Evolutionary conservation across 2,329 filamentous ascomycete genomes (phyloP), one percentile per base, ranked within the genome.

Genomic region (Exophiala xenobiotica): DNA sequence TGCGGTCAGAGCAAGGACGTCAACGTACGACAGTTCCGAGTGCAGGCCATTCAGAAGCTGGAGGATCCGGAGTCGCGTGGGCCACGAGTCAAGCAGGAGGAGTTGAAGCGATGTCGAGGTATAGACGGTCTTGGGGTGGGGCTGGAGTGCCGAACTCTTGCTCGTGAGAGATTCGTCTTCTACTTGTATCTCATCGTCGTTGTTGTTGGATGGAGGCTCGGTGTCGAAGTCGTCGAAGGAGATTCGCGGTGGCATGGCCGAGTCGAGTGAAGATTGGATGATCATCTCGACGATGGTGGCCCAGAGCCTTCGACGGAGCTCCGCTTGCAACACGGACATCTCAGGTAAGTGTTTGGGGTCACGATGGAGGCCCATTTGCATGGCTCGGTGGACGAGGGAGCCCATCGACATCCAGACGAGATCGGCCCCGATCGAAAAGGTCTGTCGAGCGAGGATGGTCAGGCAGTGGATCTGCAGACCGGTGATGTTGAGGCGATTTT

Each of bases 391-490:
- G 20, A 52, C 29, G 3, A 70, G 50, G 1, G 62, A 59, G 1
- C 68, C 68, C n/a, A 62, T 61, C 1, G 67, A 64, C 1, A 67
- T 57, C 67, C 68, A 72, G 2, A 66, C 56, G 16, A 68, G 39
- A 24, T 69, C 68, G n/a, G 63, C 66, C 19, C 65, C 65, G 24
- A 70, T 58, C 1, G 60, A 56, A 31, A 63, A 58, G 24, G 61
- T 61, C 50, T 70, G 63, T 9, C 66, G 64, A 16, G 64, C 67
- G 11, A 71, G 53, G 3, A 71, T 55, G 2, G 64, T 48, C 5
- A 72, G 59, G 22, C 67, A 68, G 14, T 68, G 54, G 1, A 67
- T 58, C 49, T 73, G 70, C 2, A 73, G 46, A 1, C 67, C 66
- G 29, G 59, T 61, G 12, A 70, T 37, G 29, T 58, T 63, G 5